phyloP scores from a whole-genome alignment of 371 early-diverging fungal species.

The Lichtheimia ornata region DNA sequence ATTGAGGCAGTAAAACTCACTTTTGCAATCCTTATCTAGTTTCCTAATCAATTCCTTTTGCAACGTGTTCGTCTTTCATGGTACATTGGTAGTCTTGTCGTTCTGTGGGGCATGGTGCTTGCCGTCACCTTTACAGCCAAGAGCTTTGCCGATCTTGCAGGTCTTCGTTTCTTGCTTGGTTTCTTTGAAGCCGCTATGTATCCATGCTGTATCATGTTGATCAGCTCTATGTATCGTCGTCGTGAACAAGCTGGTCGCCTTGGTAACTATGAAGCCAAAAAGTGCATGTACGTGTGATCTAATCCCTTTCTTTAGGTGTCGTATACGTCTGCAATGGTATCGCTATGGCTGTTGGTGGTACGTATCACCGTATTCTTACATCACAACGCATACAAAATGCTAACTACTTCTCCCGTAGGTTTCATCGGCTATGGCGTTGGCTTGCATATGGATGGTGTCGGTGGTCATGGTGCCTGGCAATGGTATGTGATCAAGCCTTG shows the following conservation, averaged over 20 bases:
- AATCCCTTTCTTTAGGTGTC: conserved; percentile 5
- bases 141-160: conserved; percentile 31
- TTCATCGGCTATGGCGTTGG: conserved; percentile 58
- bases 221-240: conserved; percentile 27
- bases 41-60: conserved; percentile 29
- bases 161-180: conserved; percentile 29
- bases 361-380: too few relatives aligned
- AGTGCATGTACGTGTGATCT: neutral
- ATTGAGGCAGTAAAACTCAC: neutral
- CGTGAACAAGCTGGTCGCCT: conserved; percentile 27
- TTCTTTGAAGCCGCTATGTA: conserved; percentile 36
- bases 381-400: too few relatives aligned
- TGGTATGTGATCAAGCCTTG: conserved; percentile 26
- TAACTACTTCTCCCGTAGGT: conserved; percentile 16
- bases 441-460: conserved; percentile 39
- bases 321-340: conserved; percentile 30
- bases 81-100: conserved; percentile 25
- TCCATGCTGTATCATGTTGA: conserved; percentile 28
- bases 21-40: conserved; percentile 3
- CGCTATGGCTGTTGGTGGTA: conserved; percentile 51
- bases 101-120: conserved; percentile 31
- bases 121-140: conserved; percentile 21
- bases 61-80: conserved; percentile 27
- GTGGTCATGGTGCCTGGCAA: conserved; percentile 47
- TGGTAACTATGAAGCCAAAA: neutral